Percentiles rank a stretch among this genome's conserved stretches.
Evolutionary conservation across 2,329 filamentous ascomycete genomes (phyloP).

Genomic region (Cytospora schulzeri): DNA sequence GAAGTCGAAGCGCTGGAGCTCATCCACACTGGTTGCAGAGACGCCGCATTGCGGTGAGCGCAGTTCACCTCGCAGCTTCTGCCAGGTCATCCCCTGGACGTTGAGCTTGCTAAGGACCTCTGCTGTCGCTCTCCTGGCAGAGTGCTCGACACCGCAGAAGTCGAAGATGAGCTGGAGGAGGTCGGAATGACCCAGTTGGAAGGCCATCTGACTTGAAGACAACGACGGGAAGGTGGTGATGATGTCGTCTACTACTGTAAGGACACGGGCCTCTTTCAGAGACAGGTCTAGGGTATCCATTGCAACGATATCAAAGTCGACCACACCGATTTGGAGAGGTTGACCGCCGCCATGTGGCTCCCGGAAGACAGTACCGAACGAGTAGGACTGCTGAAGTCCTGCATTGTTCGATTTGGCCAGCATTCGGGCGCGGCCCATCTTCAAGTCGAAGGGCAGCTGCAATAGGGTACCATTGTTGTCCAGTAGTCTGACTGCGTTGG

Average conservation of each 20-base stretch:
- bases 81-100: slow-evolving; percentile 77
- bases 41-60: slow-evolving; percentile 80
- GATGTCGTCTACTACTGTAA: slow-evolving; percentile 94
- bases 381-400: slow-evolving; percentile 74
- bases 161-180: slow-evolving; percentile 88
- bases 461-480: slow-evolving; percentile 84
- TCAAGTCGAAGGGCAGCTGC: slow-evolving; percentile 92
- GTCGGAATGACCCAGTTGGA: slow-evolving; percentile 87
- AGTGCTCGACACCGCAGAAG: slow-evolving; percentile 75
- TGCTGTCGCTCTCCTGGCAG: slow-evolving; percentile 71
- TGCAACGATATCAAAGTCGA: slow-evolving; percentile 96
- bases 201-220: slow-evolving; percentile 74
- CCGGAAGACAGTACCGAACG: slow-evolving; percentile 86
- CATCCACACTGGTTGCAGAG: slow-evolving; percentile 86
- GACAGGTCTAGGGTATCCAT: slow-evolving; percentile 78
- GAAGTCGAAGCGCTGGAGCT: slow-evolving; percentile 89
- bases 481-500: slow-evolving; percentile 76
- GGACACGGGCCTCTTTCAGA: slow-evolving; percentile 87
- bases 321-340: slow-evolving; percentile 81
- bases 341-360: slow-evolving; percentile 78
- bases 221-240: slow-evolving; percentile 78
- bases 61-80: slow-evolving; percentile 79
- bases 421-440: slow-evolving; percentile 81
- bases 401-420: slow-evolving; percentile 71
- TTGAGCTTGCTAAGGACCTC: slow-evolving; percentile 87